Evolutionary conservation across 352 stramenopile genomes (phyloP), one percentile per base, ranked within the genome.

Genomic region (Phytophthora macrochlamydospora): DNA sequence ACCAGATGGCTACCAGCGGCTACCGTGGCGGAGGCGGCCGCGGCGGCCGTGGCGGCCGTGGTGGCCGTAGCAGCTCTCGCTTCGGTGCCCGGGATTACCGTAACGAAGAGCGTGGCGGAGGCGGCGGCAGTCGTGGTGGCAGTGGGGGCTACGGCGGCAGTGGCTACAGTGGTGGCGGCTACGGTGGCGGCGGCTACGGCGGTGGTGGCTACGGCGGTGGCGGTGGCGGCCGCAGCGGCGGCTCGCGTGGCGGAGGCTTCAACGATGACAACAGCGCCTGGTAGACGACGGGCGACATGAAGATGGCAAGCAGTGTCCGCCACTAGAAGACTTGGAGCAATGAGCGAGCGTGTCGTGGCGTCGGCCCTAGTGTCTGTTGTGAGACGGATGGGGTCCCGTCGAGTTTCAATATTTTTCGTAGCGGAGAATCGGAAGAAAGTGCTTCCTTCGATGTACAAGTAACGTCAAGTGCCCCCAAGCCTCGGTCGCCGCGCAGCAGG

Each of bases 1-100:
- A 97, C 64, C 90, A 98, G 70, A 98, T 99, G 94, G 92, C 85
- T 32, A 87, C 84, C 71, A 97, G 84, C 59, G 75, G 74, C 35
- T 89, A 65, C 75, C 78, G 84, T 69, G 84, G 91, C 35, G 83
- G 87, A 42, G 72, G 87, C 18, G 71, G 80, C 30, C 55, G 89
- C 52, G 66, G 81, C 29, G 59, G 85, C 28, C 65, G 90, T 60
- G 62, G 85, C 31, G 68, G 84, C n/a, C 62, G 80, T 68, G 72
- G 86, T 51, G 71, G 84, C 29, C 66, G 81, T 63, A 79, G 89
- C 24, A 67, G 81, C 66, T 90, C 79, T 12, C 79, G 79, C 73
- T 98, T 97, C 62, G 92, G 90, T 58, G 92, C 90, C 35, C 76
- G 79, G 59, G 92, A 98, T 81, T 96, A 84, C 84, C 90, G 92